Evolutionary conservation across 495 filamentous ascomycete genomes (phyloP).

Genomic region (Tuber calosporum): DNA sequence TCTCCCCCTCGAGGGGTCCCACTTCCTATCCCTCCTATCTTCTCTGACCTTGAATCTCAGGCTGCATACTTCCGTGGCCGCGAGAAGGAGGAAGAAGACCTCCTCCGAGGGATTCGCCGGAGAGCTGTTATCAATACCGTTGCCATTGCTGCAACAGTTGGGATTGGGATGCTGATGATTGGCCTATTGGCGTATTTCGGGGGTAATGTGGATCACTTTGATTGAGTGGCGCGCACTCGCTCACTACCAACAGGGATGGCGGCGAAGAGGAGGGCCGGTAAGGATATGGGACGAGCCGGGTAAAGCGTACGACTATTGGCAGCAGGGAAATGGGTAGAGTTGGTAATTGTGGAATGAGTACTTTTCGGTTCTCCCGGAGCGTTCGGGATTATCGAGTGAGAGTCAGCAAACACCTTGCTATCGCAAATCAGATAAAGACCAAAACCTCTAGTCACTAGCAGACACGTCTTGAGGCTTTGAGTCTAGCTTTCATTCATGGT

Average conservation of each 20-base stretch:
- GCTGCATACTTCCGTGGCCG: background rate
- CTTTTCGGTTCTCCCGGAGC: background rate
- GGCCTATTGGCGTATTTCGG: background rate
- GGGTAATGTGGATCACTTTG: background rate
- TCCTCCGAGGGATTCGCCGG: background rate
- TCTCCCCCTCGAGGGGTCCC: background rate
- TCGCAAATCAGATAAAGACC: background rate
- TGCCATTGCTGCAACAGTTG: background rate
- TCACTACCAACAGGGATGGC: background rate
- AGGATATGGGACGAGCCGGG: background rate
- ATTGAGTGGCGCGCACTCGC: background rate
- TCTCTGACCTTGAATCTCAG: background rate
- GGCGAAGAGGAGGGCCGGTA: background rate
- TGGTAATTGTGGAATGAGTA: background rate
- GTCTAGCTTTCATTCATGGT: background rate
- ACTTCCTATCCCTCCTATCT: background rate
- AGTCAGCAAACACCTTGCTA: background rate
- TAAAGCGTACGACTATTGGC: background rate
- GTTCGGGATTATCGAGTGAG: slow-evolving; percentile 1
- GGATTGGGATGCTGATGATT: background rate
- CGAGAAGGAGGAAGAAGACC: background rate
- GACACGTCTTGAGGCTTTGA: background rate
- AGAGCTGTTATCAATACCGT: background rate
- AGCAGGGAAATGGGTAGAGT: background rate
- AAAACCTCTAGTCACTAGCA: background rate